These are phyloP conservation scores for Xylaria curta DNA, from an alignment of 495 filamentous ascomycete species.

Conservation along the genomic window DNA sequence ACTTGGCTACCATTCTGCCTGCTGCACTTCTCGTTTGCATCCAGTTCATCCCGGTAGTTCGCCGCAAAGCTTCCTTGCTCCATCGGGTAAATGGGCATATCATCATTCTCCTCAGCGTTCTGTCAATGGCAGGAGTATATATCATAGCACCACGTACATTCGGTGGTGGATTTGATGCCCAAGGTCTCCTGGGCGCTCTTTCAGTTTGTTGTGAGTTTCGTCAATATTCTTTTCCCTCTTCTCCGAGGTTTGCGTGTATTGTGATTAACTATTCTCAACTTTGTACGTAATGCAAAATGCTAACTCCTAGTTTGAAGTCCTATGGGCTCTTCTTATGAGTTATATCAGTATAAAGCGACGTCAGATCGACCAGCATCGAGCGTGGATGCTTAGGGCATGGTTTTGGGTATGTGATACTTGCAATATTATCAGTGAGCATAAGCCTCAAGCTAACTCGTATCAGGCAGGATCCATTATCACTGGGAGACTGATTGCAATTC, in stretches of 20 bases:
- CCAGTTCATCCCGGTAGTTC: constrained; percentile 61
- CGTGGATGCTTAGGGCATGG: constrained; percentile 63
- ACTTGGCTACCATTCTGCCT: constrained; percentile 56
- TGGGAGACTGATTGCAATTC: constrained; percentile 47
- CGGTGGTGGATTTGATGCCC: constrained; percentile 52
- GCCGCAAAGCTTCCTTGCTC: constrained; percentile 39
- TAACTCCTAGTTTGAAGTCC: constrained; percentile 20
- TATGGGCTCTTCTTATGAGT: constrained; percentile 45
- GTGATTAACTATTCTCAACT: not conserved
- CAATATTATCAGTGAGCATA: not conserved
- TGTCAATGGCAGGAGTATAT: constrained; percentile 50
- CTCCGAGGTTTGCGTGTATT: no score
- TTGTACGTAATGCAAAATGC: not conserved
- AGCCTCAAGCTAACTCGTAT: not conserved
- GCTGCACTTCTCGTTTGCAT: constrained; percentile 53
- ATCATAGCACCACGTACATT: constrained; percentile 52
- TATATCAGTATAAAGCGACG: constrained; percentile 60
- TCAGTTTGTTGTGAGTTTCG: constrained; percentile 42
- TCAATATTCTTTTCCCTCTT: no score
- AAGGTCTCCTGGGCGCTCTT: constrained; percentile 44
- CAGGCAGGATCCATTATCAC: constrained; percentile 57
- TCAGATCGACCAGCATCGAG: constrained; percentile 63
- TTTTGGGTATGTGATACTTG: constrained; percentile 43
- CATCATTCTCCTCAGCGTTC: constrained; percentile 49
- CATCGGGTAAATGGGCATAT: no score